Conservation (phyloP, 352 stramenopile genomes). For the Phytophthora ohioensis region DNA sequence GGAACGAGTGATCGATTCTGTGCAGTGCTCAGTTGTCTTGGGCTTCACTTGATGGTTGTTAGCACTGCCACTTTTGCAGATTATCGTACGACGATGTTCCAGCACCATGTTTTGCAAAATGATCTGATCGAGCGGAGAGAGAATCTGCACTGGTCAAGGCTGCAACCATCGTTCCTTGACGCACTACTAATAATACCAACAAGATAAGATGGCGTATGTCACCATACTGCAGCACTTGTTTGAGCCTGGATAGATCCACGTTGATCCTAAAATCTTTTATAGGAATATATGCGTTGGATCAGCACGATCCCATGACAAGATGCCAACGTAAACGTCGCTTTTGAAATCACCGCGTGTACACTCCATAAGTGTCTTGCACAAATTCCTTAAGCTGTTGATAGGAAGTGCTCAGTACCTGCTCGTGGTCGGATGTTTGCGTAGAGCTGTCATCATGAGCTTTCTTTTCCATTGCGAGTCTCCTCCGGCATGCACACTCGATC, state of each 20-base stretch:
- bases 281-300: slow-evolving; percentile 17
- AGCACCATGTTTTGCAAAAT: slow-evolving; percentile 28
- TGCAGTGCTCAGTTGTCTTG: slow-evolving; percentile 18
- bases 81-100: slow-evolving; percentile 38
- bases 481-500: slow-evolving; percentile 40
- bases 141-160: slow-evolving; percentile 17
- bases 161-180: neutral
- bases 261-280: slow-evolving; percentile 16
- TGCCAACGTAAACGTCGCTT: neutral
- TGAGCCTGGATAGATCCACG: slow-evolving; percentile 7
- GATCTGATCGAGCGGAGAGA: neutral
- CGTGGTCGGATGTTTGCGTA: slow-evolving; percentile 19
- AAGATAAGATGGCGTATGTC: slow-evolving; percentile 20
- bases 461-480: slow-evolving; percentile 8
- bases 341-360: slow-evolving; percentile 44
- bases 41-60: slow-evolving; percentile 6
- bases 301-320: slow-evolving; percentile 24
- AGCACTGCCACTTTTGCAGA: slow-evolving; percentile 35
- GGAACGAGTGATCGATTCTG: slow-evolving; percentile 21
- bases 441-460: neutral
- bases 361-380: slow-evolving; percentile 62
- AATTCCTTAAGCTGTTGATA: slow-evolving; percentile 63
- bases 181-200: slow-evolving; percentile 32
- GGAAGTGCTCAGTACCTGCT: neutral
- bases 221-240: neutral